Evolutionary conservation across 192 early-diverging fungal species (phyloP).

Genomic region (Pilaira anomala): DNA sequence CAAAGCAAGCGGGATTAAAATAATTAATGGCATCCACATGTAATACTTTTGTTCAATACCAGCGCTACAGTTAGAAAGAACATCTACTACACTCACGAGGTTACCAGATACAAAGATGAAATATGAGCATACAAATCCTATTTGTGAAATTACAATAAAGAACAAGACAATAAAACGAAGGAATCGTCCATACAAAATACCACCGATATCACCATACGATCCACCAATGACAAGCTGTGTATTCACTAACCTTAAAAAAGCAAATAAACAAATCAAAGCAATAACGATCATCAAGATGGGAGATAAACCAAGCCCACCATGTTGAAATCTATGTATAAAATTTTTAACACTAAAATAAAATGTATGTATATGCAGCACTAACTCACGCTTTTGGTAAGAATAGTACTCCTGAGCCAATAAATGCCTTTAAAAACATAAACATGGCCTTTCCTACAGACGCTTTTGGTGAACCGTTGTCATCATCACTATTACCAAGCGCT

Average conservation of each 20-base stretch:
- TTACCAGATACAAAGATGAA: slow-evolving; percentile 91
- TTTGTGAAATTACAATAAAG: slow-evolving; percentile 48
- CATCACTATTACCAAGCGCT: not conserved
- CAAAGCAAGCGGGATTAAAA: slow-evolving; percentile 68
- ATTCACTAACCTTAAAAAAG: slow-evolving; percentile 48
- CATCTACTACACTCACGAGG: slow-evolving; percentile 65
- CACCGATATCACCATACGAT: slow-evolving; percentile 59
- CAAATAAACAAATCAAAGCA: slow-evolving; percentile 59
- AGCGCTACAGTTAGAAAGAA: slow-evolving; percentile 58
- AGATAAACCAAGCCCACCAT: slow-evolving; percentile 65
- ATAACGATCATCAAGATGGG: slow-evolving; percentile 56
- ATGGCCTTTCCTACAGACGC: slow-evolving; percentile 53
- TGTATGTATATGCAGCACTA: not conserved
- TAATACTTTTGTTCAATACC: slow-evolving; percentile 65
- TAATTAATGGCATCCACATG: slow-evolving; percentile 69
- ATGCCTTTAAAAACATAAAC: slow-evolving; percentile 60
- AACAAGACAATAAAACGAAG: slow-evolving; percentile 37
- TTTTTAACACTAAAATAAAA: not conserved
- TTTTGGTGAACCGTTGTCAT: slow-evolving; percentile 20
- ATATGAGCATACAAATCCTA: slow-evolving; percentile 87
- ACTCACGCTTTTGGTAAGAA: slow-evolving; percentile 52
- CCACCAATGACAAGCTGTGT: slow-evolving; percentile 51
- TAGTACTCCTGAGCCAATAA: slow-evolving; percentile 56
- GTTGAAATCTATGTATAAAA: slow-evolving; percentile 37
- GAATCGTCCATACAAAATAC: slow-evolving; percentile 44